Evolutionary conservation across 257 asterid species (phyloP).

Genomic region (Lantana camara): DNA sequence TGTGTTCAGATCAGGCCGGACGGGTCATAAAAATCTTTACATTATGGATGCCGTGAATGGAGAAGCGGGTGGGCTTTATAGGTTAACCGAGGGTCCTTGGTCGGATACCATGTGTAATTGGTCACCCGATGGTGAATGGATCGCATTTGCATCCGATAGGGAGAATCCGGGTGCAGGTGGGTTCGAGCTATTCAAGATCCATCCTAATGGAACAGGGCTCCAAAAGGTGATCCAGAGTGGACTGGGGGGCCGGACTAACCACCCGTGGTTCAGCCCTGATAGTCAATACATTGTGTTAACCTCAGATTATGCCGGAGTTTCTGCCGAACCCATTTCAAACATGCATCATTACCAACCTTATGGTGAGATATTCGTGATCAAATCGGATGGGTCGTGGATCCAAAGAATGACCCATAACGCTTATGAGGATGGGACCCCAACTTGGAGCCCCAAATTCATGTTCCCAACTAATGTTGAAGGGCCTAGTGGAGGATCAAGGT

Average conservation of each 20-base stretch:
- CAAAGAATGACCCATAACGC: constrained; percentile 75
- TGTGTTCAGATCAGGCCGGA: constrained; percentile 84
- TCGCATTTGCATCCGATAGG: constrained; percentile 79
- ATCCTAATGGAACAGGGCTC: constrained; percentile 82
- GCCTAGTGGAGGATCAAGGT: constrained; percentile 53
- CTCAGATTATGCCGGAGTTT: constrained; percentile 82
- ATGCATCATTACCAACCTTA: constrained; percentile 90
- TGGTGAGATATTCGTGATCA: constrained; percentile 76
- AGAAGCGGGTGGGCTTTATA: constrained; percentile 54
- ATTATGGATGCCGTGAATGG: constrained; percentile 84
- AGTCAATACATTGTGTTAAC: constrained; percentile 70
- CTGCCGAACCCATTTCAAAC: constrained; percentile 87
- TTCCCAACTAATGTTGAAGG: constrained; percentile 47
- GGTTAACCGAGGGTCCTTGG: constrained; percentile 79
- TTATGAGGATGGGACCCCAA: constrained; percentile 82
- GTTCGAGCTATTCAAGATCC: constrained; percentile 69
- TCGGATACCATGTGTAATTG: constrained; percentile 90
- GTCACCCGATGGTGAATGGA: constrained; percentile 94
- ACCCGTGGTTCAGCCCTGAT: constrained; percentile 91
- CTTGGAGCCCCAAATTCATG: constrained; percentile 67
- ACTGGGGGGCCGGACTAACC: constrained; percentile 77
- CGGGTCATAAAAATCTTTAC: constrained; percentile 81
- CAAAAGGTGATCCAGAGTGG: constrained; percentile 81
- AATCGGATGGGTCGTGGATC: constrained; percentile 63
- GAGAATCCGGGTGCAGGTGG: constrained; percentile 81